phyloP scores from a whole-genome alignment of 202 grass and related monocot genomes.

The Eragrostis tef region DNA sequence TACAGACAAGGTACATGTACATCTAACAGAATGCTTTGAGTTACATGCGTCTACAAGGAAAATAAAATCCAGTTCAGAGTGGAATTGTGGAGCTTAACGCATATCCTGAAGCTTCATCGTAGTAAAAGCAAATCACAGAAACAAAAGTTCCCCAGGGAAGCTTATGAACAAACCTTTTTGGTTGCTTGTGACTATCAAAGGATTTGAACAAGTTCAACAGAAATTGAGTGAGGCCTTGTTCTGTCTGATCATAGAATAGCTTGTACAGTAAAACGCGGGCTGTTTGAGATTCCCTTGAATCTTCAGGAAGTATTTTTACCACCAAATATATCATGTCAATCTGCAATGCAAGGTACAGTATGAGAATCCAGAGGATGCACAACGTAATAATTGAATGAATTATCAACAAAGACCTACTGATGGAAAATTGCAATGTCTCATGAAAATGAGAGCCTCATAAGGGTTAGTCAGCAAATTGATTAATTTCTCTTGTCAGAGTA shows the following conservation, averaged over 20 bases:
- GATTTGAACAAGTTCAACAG: slow-evolving; percentile 88
- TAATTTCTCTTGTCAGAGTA: background rate
- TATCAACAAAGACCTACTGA: slow-evolving; percentile 1
- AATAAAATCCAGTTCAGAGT: background rate
- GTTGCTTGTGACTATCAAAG: slow-evolving; percentile 91
- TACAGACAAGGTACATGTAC: no score
- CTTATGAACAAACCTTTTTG: slow-evolving; percentile 71
- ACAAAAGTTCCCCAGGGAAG: background rate
- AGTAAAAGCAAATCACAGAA: no score
- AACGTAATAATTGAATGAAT: slow-evolving; percentile 23
- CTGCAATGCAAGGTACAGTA: slow-evolving; percentile 47
- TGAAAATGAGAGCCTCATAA: background rate
- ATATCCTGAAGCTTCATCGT: slow-evolving; percentile 15
- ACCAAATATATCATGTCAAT: slow-evolving; percentile 96
- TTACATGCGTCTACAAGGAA: background rate
- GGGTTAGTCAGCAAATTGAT: slow-evolving; percentile 9
- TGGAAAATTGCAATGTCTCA: slow-evolving; percentile 6
- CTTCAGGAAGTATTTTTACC: slow-evolving; percentile 78
- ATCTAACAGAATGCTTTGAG: no score
- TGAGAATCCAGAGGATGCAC: slow-evolving; percentile 30
- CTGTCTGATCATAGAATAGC: slow-evolving; percentile 98
- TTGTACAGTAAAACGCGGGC: slow-evolving; percentile 89
- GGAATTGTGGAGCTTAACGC: background rate
- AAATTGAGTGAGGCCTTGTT: slow-evolving; percentile 90
- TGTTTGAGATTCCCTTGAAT: slow-evolving; percentile 84